These are phyloP conservation scores for Vicia villosa DNA, from an alignment of 306 rosid species.

Conservation along the genomic window DNA sequence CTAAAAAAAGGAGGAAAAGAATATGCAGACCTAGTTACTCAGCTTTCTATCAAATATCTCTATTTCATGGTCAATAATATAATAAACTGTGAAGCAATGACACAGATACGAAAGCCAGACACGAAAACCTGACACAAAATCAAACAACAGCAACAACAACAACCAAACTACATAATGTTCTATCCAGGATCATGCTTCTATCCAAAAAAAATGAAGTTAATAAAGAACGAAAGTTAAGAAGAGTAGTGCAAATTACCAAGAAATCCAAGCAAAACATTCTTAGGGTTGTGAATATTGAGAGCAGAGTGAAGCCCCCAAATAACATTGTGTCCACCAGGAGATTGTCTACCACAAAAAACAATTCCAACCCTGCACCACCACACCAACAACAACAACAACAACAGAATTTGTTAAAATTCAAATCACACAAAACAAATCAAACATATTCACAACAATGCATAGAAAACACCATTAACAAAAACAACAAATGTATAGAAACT, in stretches of 20 bases:
- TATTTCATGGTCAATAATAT: background rate
- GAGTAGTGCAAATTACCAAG: slow-evolving; percentile 63
- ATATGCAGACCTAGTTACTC: slow-evolving; percentile 23
- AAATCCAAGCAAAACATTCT: slow-evolving; percentile 79
- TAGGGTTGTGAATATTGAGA: slow-evolving; percentile 81
- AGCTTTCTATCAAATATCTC: background rate
- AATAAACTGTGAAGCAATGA: background rate
- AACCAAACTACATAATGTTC: no score
- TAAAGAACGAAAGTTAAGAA: no score
- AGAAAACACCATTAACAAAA: slow-evolving; percentile 10
- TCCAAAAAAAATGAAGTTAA: no score
- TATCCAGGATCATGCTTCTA: no score
- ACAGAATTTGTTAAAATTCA: slow-evolving; percentile 17
- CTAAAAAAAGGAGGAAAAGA: slow-evolving; percentile 47
- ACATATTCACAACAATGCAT: slow-evolving; percentile 28
- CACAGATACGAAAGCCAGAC: no score
- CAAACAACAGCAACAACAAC: no score
- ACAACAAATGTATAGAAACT: background rate
- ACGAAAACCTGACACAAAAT: no score
- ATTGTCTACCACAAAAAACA: slow-evolving; percentile 95
- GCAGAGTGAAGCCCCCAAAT: slow-evolving; percentile 90
- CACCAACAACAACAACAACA: slow-evolving; percentile 26
- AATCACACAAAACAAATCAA: slow-evolving; percentile 22
- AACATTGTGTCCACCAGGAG: slow-evolving; percentile 99
- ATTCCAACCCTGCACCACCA: slow-evolving; percentile 71